A percentile compares a stretch with the other conserved stretches of the same genome.
Evolutionary conservation across 208 protist genomes (phyloP).

Genomic region (Tetramitus jugosus): DNA sequence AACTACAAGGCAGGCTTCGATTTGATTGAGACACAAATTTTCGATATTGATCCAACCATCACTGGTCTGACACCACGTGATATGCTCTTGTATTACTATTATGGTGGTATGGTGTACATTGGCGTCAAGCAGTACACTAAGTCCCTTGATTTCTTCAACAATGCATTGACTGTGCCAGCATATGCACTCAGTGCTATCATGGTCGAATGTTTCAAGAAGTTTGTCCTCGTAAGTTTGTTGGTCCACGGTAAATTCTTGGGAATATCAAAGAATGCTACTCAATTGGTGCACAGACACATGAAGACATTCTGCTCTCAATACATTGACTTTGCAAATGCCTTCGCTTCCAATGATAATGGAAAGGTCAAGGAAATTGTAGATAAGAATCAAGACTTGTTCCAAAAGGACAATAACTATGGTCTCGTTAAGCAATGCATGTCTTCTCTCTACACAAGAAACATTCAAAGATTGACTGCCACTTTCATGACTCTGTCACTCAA

Average conservation of each 20-base stretch:
- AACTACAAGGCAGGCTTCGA: constrained; percentile 39
- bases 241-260: constrained; percentile 29
- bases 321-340: constrained; percentile 41
- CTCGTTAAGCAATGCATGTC: constrained; percentile 46
- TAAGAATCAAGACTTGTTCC: constrained; percentile 36
- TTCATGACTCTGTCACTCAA: constrained; percentile 50
- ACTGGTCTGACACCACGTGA: constrained; percentile 35
- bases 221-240: constrained; percentile 42
- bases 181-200: constrained; percentile 44
- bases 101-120: constrained; percentile 46
- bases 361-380: constrained; percentile 19
- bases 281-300: constrained; percentile 39
- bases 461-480: constrained; percentile 49
- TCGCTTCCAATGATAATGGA: constrained; percentile 24
- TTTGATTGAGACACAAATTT: constrained; percentile 33
- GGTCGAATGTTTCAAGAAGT: constrained; percentile 55
- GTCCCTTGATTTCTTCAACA: constrained; percentile 41
- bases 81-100: constrained; percentile 52
- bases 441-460: constrained; percentile 38
- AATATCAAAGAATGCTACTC: constrained; percentile 38
- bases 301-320: constrained; percentile 44
- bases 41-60: constrained; percentile 30
- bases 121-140: constrained; percentile 43
- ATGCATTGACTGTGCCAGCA: constrained; percentile 41
- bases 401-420: constrained; percentile 48